Evolutionary conservation across 1,139 yeast genomes (phyloP), one percentile per base, ranked within the genome.

Genomic region (Suhomyces kunorum): DNA sequence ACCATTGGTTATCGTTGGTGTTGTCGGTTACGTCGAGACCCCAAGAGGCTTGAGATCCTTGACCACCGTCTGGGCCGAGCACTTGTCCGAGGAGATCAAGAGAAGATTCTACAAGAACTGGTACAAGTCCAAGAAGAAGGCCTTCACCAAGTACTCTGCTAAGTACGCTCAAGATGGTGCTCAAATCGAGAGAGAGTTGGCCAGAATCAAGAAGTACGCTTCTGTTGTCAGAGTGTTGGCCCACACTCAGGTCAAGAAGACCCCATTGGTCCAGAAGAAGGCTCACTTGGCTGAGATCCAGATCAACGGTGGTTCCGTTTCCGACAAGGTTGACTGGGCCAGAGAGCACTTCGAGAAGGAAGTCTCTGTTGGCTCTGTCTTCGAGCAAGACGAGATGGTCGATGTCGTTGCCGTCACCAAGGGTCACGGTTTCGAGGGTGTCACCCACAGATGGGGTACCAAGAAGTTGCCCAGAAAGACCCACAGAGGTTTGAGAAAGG

Each of bases 371-470:
- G 87, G 85, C 77, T 76, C 95, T 60, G 98, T 92, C 65, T 85
- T 92, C 72, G 98, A 92, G 81, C 95, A 92, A 80, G 86, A 89
- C 78, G 98, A 92, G 82, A 85, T 87, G 87, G 83, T 92, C 66
- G 99, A 92, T 67, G 97, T 88, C 65, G 84, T 90, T 69, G 99
- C 97, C 67, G 96, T 94, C 71, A 94, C 98, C 84, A 90, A 87
- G 83, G 99, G 99, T 92, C 78, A 92, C 83, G 99, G 99, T 83
- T 88, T 86, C 87, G 98, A 90, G 79, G 99, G 99, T 89, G 98
- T 90, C 65, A 94, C 98, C 81, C 96, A 89, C 89, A 89, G 99
- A 87, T 92, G 98, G 98, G 98, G 98, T 74, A 92, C 98, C 85
- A 94, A 90, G 92, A 89, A 87, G 83, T 82, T 92, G 65, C 98